Evolutionary conservation across 2,329 filamentous ascomycete species (phyloP).

Genomic region (Colletotrichum abscissum): DNA sequence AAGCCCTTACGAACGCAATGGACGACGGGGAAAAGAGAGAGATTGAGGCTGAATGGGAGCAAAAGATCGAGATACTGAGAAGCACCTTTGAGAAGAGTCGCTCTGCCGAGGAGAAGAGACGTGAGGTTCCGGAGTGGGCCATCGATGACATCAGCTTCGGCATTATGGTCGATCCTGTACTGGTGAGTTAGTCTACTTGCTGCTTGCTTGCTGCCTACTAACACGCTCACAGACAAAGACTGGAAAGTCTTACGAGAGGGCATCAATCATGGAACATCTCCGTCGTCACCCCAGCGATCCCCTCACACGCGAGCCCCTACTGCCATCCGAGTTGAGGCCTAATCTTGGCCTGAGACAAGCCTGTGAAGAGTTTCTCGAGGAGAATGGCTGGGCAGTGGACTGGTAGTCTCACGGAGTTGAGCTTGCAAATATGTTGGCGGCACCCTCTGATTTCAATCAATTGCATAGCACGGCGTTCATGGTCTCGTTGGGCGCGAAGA

Average conservation of each 20-base stretch:
- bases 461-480: constrained; percentile 32
- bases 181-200: constrained; percentile 51
- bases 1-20: constrained; percentile 50
- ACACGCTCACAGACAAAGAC: constrained; percentile 72
- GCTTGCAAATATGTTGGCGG: not conserved
- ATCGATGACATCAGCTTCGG: constrained; percentile 82
- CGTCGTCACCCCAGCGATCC: constrained; percentile 82
- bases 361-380: constrained; percentile 84
- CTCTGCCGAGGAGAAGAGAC: constrained; percentile 53
- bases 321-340: constrained; percentile 76
- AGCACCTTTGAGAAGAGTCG: constrained; percentile 65
- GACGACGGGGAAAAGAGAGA: constrained; percentile 60
- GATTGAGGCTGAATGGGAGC: constrained; percentile 58
- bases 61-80: constrained; percentile 57
- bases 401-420: constrained; percentile 66
- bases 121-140: constrained; percentile 79
- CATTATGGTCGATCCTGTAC: constrained; percentile 78
- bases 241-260: constrained; percentile 90
- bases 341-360: constrained; percentile 86
- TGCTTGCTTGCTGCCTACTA: constrained; percentile 2
- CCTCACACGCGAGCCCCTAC: constrained; percentile 81
- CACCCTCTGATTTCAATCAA: not conserved
- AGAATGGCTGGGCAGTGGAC: constrained; percentile 94
- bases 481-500: not conserved
- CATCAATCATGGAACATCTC: constrained; percentile 87